Conservation (phyloP, 2,329 filamentous ascomycete species). For the Huntiella bhutanensis region DNA sequence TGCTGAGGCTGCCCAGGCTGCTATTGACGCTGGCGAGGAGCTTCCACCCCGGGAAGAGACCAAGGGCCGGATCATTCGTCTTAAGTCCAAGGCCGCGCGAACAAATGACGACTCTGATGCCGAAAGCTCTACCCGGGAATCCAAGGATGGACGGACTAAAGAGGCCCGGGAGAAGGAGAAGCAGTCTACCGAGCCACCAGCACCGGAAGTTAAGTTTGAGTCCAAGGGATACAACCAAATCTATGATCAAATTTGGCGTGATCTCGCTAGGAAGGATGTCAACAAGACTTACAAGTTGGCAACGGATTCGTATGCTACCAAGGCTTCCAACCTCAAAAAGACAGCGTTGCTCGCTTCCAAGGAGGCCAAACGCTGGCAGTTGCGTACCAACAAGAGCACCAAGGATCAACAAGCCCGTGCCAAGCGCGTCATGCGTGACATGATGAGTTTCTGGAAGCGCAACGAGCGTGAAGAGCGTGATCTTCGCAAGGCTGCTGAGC, state of each 20-base stretch:
- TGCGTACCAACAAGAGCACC: slow-evolving; percentile 93
- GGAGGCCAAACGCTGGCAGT: slow-evolving; percentile 91
- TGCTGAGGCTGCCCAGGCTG: slow-evolving; percentile 74
- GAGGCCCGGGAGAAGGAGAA: slow-evolving; percentile 25
- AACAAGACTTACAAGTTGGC: slow-evolving; percentile 84
- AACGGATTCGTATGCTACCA: slow-evolving; percentile 64
- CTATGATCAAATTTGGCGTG: slow-evolving; percentile 92
- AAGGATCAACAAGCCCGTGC: slow-evolving; percentile 94
- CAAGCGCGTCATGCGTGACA: slow-evolving; percentile 96
- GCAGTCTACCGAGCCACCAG: slow-evolving; percentile 27
- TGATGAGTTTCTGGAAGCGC: slow-evolving; percentile 99
- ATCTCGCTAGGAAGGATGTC: slow-evolving; percentile 82
- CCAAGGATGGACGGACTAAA: slow-evolving; percentile 23
- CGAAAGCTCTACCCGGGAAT: slow-evolving; percentile 17
- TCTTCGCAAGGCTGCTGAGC: slow-evolving; percentile 80
- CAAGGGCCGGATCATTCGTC: slow-evolving; percentile 45
- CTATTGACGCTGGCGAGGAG: slow-evolving; percentile 60
- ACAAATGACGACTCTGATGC: slow-evolving; percentile 14
- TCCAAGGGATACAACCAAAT: slow-evolving; percentile 93
- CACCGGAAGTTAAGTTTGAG: slow-evolving; percentile 48
- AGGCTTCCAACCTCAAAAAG: slow-evolving; percentile 92
- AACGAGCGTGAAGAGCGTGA: slow-evolving; percentile 97
- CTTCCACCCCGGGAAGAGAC: slow-evolving; percentile 40
- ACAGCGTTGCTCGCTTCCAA: slow-evolving; percentile 93
- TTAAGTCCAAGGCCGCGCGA: slow-evolving; percentile 23